phyloP scores from a whole-genome alignment of 208 protist species.

The Entamoeba dispar region DNA sequence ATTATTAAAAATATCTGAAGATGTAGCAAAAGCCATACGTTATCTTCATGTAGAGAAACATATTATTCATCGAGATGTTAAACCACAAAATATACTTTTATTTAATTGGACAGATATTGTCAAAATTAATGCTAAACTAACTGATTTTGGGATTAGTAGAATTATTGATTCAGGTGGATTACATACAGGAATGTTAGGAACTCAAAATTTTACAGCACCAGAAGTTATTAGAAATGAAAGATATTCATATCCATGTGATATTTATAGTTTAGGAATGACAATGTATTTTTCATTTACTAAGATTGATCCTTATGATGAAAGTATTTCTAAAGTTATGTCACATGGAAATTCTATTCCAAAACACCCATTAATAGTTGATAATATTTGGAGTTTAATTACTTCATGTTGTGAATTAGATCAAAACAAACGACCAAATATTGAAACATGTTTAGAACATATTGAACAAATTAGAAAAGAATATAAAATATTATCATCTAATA shows the following conservation, averaged over 20 bases:
- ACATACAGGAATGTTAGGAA: neutral
- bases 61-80: neutral
- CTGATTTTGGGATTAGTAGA: neutral
- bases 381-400: neutral
- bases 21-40: neutral
- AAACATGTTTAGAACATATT: neutral
- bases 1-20: neutral
- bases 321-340: neutral
- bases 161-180: neutral
- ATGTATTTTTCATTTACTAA: neutral
- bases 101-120: neutral
- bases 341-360: neutral
- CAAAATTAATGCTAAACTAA: neutral
- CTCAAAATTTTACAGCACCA: neutral
- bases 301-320: neutral
- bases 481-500: neutral
- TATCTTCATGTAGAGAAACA: neutral
- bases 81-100: neutral
- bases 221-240: neutral
- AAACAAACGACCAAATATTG: neutral
- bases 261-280: neutral
- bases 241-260: neutral
- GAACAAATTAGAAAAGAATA: neutral
- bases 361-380: neutral
- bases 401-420: neutral